Percentiles rank a stretch among this genome's conserved stretches.
These are phyloP conservation scores for Helotiales sp. DNA, from an alignment of 2,329 filamentous ascomycete genomes.

Conservation along the genomic window DNA sequence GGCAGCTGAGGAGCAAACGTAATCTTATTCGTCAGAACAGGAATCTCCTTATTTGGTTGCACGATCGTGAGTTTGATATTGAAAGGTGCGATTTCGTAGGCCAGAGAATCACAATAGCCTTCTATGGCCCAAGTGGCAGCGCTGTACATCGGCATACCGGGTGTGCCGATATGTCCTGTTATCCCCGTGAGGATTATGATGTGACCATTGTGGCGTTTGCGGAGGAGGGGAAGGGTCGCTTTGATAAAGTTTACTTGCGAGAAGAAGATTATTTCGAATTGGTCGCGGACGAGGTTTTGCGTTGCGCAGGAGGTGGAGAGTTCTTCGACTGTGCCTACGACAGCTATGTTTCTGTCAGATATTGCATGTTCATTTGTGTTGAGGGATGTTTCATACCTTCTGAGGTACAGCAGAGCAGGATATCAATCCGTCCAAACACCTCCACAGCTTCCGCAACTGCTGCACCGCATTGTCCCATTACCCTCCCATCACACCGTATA, in stretches of 20 bases:
- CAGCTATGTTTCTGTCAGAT: conserved; percentile 55
- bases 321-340: conserved; percentile 92
- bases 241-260: conserved; percentile 96
- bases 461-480: conserved; percentile 52
- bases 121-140: conserved; percentile 94
- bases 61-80: conserved; percentile 96
- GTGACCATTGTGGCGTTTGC: conserved; percentile 82
- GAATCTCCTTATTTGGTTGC: conserved; percentile 92
- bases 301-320: conserved; percentile 74
- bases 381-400: conserved; percentile 62
- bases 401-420: conserved; percentile 86
- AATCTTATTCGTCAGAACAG: conserved; percentile 84
- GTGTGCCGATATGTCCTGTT: conserved; percentile 90
- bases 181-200: conserved; percentile 89
- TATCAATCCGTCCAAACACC: conserved; percentile 85
- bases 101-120: conserved; percentile 92
- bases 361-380: not conserved
- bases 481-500: conserved; percentile 66
- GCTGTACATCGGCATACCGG: conserved; percentile 88
- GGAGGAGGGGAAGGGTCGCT: conserved; percentile 78
- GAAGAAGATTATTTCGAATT: conserved; percentile 96
- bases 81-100: conserved; percentile 96
- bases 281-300: conserved; percentile 80
- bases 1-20: conserved; percentile 80
- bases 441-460: conserved; percentile 86